Base-by-base conservation (phyloP, 805 yeast genomes). In the Kuraishia ogatae region DNA sequence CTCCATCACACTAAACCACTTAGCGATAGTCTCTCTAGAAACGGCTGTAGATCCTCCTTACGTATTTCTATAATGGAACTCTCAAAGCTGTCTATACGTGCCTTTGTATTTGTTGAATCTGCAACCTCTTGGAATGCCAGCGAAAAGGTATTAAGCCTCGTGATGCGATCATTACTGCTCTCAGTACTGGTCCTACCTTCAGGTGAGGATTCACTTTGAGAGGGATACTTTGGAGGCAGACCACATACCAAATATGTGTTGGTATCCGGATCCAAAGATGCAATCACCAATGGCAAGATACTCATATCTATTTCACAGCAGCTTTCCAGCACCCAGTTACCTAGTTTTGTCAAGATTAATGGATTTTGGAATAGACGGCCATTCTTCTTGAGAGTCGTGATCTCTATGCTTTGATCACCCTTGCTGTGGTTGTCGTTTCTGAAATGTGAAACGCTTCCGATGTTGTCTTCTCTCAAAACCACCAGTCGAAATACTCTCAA, bases 81-180 rank as follows among this genome's bases (percentile, higher is more conserved):
- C 66, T 94, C 98, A 70, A 94, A 94, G 64, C 96, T 90, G 67
- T 94, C 98, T 58, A 94, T 87, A 63, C 93, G 79, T 20, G 91
- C 91, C 61, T 87, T 84, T 2, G 97, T 97, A 48, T 91, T 93
- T 5, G 96, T 87, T 21, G 81, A 81, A 50, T 77, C 78, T 1
- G 97, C 94, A 26, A 92, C 89, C 60, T 85, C 87, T 67, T 90
- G 97, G 68, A 94, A 94, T 39, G 96, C 96, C 56, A 86, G 81
- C 50, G 97, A 92, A 65, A 94, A 94, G 7, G 89, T 85, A 66
- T 94, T 93, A 53, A 85, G 71, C 39, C 84, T 69, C 0, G 84
- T 78, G 35, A 76, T 76, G 24, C 71, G 71, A 20, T 70, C 68
- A 24, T n/a, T n/a, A n/a, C 59, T 61, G 7, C 68, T 70, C 21